Evolutionary conservation across 257 asterid genomes (phyloP), one percentile per base, ranked within the genome.

Genomic region (Echites panduratus): DNA sequence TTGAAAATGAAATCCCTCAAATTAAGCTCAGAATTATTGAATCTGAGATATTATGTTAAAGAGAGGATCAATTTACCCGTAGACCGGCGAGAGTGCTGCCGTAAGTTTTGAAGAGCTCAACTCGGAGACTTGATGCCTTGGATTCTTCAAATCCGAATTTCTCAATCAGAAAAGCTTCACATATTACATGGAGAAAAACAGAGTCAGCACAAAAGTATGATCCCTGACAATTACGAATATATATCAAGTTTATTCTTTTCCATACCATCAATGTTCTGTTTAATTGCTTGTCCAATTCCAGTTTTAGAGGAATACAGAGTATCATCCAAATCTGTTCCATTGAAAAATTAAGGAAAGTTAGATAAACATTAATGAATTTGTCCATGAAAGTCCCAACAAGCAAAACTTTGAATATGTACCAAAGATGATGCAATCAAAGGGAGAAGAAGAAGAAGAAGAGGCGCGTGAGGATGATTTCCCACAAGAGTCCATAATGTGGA

Each of bases 61-160:
- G 17, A 44, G 49, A 1, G 2, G n/a, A 52, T 45, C 29, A 53
- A 82, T 75, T 82, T 89, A 93, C 98, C 49, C 97, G 86, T 68
- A 93, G 89, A 66, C 97, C 98, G 74, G 96, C 96, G 70, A 93
- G 87, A 53, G 98, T 85, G 82, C 98, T 93, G 65, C 97, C 98
- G 44, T 93, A 88, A 72, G 87, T 87, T 73, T 73, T 85, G 81
- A 93, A 93, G 75, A 93, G 90, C 83, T 93, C 87, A 53, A 86
- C 73, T 74, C 95, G 91, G 64, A 93, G 79, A 50, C 78, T 74
- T 0, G 89, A 85, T 56, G 93, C 98, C 81, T 89, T 88, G 0
- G 90, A 76, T 48, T 77, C 88, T 5, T 89, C 68, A 54, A 89
- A 78, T 54, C 97, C 96, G 16, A 85, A 88, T 83, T 82, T 88